Evolutionary conservation across 331 rosid genomes (phyloP).

Genomic region (Acacia pycnantha): DNA sequence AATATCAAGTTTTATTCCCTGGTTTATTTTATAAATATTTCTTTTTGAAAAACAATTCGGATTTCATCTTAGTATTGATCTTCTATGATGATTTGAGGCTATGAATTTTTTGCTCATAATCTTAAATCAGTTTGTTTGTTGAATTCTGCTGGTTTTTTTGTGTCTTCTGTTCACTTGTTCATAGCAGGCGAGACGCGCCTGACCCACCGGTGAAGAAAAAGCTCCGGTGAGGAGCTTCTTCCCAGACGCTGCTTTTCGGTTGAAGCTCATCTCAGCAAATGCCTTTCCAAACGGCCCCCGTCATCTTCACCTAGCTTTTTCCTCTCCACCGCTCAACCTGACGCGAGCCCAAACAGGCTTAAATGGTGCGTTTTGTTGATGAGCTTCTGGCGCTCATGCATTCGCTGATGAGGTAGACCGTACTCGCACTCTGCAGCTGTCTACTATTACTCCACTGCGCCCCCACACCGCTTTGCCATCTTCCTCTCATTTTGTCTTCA

Average conservation of each 20-base stretch:
- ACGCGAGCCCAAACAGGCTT: too few species aligned
- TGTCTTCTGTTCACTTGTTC: conserved; percentile 10
- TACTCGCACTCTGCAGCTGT: neutral
- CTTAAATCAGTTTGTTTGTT: conserved; percentile 22
- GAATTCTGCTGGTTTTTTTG: conserved; percentile 13
- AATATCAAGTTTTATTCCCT: conserved; percentile 9
- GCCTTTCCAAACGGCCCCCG: too few species aligned
- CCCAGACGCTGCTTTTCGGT: too few species aligned
- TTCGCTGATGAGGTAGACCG: neutral
- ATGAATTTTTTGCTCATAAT: conserved; percentile 17
- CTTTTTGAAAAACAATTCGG: neutral
- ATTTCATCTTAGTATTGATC: conserved; percentile 7
- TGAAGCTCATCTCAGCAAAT: too few species aligned
- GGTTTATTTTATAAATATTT: neutral
- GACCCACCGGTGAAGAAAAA: too few species aligned
- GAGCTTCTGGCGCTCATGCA: too few species aligned
- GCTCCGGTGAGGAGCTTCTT: too few species aligned
- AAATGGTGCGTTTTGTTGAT: too few species aligned
- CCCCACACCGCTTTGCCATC: neutral
- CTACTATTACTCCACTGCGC: neutral
- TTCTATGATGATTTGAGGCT: neutral
- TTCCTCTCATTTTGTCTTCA: neutral
- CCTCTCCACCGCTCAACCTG: too few species aligned
- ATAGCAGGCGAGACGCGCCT: neutral
- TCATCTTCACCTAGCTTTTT: too few species aligned